These are phyloP conservation scores for Parmelia sp. DNA, from an alignment of 495 filamentous ascomycete species.

Conservation along the genomic window DNA sequence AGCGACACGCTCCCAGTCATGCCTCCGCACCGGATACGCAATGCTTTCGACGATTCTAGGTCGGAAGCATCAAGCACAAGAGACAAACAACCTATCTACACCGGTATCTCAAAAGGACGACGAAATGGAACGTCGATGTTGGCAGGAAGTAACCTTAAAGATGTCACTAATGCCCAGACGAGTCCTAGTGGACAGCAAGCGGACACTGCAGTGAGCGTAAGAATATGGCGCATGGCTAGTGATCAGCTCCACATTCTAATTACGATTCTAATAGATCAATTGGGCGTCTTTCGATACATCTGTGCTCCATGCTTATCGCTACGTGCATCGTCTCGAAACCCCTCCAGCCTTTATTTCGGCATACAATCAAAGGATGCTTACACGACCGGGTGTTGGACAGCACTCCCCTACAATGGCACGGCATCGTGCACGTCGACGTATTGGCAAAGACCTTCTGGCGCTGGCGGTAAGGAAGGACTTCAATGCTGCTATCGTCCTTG, in stretches of 20 bases:
- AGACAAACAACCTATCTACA: conserved; percentile 25
- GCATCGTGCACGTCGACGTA: conserved; percentile 50
- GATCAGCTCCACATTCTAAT: conserved; percentile 8
- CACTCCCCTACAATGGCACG: conserved; percentile 67
- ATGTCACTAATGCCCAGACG: conserved; percentile 28
- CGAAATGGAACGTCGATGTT: conserved; percentile 20
- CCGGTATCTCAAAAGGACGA: conserved; percentile 25
- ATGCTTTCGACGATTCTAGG: conserved; percentile 32
- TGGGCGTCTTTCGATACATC: conserved; percentile 57
- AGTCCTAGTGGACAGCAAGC: neutral
- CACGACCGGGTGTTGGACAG: conserved; percentile 54
- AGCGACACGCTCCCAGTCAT: conserved; percentile 12
- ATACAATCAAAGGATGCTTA: conserved; percentile 58
- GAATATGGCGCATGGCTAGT: neutral
- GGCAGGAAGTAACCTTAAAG: conserved; percentile 29
- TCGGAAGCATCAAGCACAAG: conserved; percentile 35
- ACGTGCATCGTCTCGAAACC: conserved; percentile 54
- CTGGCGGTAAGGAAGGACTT: conserved; percentile 71
- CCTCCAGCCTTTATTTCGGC: conserved; percentile 58
- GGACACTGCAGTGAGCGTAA: conserved; percentile 11
- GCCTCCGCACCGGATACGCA: conserved; percentile 25
- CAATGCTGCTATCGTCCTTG: conserved; percentile 64
- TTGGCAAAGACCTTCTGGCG: conserved; percentile 62
- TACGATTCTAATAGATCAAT: conserved; percentile 47
- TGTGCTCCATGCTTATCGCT: conserved; percentile 61